These are phyloP conservation scores for Ustilago hordei DNA, from an alignment of 1,284 basidiomycete genomes.

Conservation along the genomic window DNA sequence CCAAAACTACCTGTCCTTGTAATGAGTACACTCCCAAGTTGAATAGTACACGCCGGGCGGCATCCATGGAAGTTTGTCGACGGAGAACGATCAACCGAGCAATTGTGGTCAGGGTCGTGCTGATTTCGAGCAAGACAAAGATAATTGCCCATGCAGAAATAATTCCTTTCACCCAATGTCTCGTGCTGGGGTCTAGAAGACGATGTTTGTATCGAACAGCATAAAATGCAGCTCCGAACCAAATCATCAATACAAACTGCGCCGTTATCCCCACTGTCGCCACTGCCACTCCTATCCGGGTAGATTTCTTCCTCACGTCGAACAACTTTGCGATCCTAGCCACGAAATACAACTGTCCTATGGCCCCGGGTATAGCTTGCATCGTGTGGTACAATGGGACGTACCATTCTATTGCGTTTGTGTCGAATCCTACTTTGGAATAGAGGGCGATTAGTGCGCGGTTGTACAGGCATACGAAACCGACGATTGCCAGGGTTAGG, in stretches of 20 bases:
- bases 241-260: slow-evolving; percentile 24
- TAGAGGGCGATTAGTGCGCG: slow-evolving; percentile 19
- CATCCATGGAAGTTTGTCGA: slow-evolving; percentile 20
- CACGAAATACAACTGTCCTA: slow-evolving; percentile 38
- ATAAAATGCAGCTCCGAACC: slow-evolving; percentile 28
- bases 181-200: background rate
- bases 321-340: slow-evolving; percentile 37
- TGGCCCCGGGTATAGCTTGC: slow-evolving; percentile 22
- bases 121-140: slow-evolving; percentile 26
- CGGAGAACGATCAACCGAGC: slow-evolving; percentile 18
- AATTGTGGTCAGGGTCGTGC: slow-evolving; percentile 31
- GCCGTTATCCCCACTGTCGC: background rate
- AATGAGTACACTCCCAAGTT: slow-evolving; percentile 32
- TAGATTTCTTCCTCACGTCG: background rate
- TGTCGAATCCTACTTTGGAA: slow-evolving; percentile 13
- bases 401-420: slow-evolving; percentile 34
- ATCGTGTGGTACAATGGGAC: slow-evolving; percentile 21
- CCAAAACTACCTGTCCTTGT: slow-evolving; percentile 31
- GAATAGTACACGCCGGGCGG: slow-evolving; percentile 19
- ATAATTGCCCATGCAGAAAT: slow-evolving; percentile 27
- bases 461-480: slow-evolving; percentile 1
- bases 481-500: slow-evolving; percentile 11
- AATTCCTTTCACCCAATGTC: slow-evolving; percentile 19
- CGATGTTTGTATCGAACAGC: slow-evolving; percentile 16
- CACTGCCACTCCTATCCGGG: background rate